Percentiles rank a stretch among this genome's conserved stretches.
Evolutionary conservation across 164 flowering plant species (phyloP).

Genomic region (Umbellularia californica): DNA sequence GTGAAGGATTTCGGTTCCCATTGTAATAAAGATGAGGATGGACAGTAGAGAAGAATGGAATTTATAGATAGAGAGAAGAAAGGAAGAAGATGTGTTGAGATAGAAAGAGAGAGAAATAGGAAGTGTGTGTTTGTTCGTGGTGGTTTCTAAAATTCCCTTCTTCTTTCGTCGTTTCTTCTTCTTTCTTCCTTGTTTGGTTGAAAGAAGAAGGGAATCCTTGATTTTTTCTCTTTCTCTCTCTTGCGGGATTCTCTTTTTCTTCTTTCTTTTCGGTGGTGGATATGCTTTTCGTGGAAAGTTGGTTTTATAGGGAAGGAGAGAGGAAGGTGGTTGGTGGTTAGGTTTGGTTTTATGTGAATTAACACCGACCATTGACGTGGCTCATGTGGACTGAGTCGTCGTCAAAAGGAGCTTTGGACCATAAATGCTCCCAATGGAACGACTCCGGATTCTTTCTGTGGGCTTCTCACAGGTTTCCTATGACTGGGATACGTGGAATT

Average conservation of each 20-base stretch:
- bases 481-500: no score
- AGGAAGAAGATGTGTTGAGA: background rate
- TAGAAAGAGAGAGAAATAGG: background rate
- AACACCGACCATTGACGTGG: no score
- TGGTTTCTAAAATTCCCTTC: background rate
- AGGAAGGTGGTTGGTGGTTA: no score
- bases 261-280: background rate
- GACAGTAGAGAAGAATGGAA: background rate
- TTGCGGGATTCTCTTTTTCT: background rate
- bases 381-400: no score
- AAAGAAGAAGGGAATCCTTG: no score
- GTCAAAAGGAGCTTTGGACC: no score
- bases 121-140: background rate
- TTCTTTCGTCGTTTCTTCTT: background rate
- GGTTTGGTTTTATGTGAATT: no score
- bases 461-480: no score
- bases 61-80: background rate
- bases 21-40: background rate
- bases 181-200: background rate
- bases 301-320: no score
- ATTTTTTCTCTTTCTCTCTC: background rate
- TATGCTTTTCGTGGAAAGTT: background rate
- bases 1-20: conserved; percentile 7
- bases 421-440: no score
- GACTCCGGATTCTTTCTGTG: no score